A percentile compares a stretch with the other conserved stretches of the same genome.
Evolutionary conservation across 768 basidiomycete species (phyloP).

Genomic region (Tylopilus rubrobrunneus): DNA sequence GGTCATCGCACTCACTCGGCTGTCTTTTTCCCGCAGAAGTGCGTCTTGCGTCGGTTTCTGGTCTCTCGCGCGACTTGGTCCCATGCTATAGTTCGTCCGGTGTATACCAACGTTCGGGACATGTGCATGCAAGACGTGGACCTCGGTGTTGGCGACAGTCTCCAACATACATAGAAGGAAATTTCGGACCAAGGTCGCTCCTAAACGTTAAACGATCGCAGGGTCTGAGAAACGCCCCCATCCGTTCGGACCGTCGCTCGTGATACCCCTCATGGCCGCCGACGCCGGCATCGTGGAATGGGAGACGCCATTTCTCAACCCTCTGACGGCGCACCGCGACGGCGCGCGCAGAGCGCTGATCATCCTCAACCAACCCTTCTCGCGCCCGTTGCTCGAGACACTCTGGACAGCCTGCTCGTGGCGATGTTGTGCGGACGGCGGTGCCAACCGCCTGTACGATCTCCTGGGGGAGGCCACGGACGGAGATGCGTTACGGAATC

Average conservation of each 20-base stretch:
- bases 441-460: constrained; percentile 82
- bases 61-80: constrained; percentile 19
- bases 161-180: constrained; percentile 20
- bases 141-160: not conserved
- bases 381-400: constrained; percentile 51
- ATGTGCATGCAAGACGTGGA: no score
- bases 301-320: constrained; percentile 24
- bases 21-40: constrained; percentile 24
- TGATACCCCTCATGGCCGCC: constrained; percentile 1
- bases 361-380: constrained; percentile 89
- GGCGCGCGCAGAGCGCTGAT: constrained; percentile 53
- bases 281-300: constrained; percentile 15
- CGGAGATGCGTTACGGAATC: constrained; percentile 6
- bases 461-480: constrained; percentile 18
- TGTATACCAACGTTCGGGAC: not conserved
- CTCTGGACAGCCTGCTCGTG: constrained; percentile 54
- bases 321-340: constrained; percentile 2
- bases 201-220: no score
- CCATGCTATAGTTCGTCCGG: constrained; percentile 17
- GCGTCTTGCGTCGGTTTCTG: constrained; percentile 16
- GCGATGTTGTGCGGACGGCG: constrained; percentile 81
- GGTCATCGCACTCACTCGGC: constrained; percentile 21
- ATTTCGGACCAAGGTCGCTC: not conserved
- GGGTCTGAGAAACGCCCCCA: no score
- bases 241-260: no score